A percentile compares a stretch with the other conserved stretches of the same genome.
Conservation (phyloP, 176 grass and related monocot genomes). For the Areca catechu region DNA sequence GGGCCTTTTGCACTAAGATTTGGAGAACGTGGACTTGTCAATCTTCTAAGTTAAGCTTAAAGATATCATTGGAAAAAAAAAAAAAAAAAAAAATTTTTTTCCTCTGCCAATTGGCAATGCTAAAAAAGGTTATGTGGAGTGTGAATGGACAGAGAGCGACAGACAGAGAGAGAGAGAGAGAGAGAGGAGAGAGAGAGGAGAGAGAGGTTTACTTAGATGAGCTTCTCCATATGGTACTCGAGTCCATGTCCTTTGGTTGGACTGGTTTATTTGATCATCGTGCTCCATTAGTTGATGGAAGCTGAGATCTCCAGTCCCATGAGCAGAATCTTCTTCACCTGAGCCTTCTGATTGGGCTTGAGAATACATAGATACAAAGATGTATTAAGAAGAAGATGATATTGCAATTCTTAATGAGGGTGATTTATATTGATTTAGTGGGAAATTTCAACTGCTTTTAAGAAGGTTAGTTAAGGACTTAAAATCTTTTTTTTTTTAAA, state of each 20-base stretch:
- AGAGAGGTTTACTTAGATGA: conserved; percentile 7
- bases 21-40: not conserved
- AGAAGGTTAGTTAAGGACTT: too few relatives aligned
- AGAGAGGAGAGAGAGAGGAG: conserved; percentile 4
- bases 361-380: too few relatives aligned
- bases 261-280: not conserved
- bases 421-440: not conserved
- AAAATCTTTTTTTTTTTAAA: too few relatives aligned
- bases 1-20: conserved; percentile 1
- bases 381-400: too few relatives aligned
- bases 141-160: too few relatives aligned
- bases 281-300: not conserved
- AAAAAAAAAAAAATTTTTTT: too few relatives aligned
- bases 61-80: not conserved
- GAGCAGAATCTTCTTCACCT: conserved; percentile 10
- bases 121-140: too few relatives aligned
- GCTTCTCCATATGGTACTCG: not conserved
- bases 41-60: not conserved
- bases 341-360: conserved; percentile 19
- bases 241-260: not conserved
- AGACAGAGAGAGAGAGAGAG: not conserved
- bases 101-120: too few relatives aligned
- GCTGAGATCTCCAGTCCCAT: not conserved
- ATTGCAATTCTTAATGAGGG: too few relatives aligned
- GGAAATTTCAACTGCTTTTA: not conserved